Conservation (phyloP, 768 basidiomycete species). For the Roridomyces roridus region DNA sequence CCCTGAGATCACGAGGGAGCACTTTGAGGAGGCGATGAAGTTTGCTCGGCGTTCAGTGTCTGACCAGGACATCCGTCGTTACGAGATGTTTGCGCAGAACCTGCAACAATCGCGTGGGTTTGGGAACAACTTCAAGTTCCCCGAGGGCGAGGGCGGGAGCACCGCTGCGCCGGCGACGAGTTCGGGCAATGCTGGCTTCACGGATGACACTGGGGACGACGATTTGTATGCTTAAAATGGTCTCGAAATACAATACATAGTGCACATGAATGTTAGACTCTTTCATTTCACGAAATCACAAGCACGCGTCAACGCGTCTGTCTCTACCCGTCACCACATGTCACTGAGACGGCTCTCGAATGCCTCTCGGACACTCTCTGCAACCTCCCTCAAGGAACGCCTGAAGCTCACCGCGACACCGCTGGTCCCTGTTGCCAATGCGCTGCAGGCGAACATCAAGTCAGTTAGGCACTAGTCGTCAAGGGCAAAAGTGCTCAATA, state of each 20-base stretch:
- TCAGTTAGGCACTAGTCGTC: too few relatives aligned
- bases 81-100: slow-evolving; percentile 98
- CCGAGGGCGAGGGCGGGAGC: slow-evolving; percentile 61
- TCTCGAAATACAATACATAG: neutral
- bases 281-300: neutral
- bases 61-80: slow-evolving; percentile 94
- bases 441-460: slow-evolving; percentile 78
- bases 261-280: slow-evolving; percentile 17
- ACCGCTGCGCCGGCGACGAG: slow-evolving; percentile 42
- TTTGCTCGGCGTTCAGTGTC: slow-evolving; percentile 97
- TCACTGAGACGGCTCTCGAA: slow-evolving; percentile 36
- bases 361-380: slow-evolving; percentile 60
- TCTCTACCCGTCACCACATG: slow-evolving; percentile 24
- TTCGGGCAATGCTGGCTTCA: slow-evolving; percentile 75
- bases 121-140: slow-evolving; percentile 98
- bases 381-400: slow-evolving; percentile 64
- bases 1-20: slow-evolving; percentile 87
- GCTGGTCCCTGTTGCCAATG: slow-evolving; percentile 61
- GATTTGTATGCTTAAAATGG: slow-evolving; percentile 82
- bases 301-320: slow-evolving; percentile 24
- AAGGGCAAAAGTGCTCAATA: too few relatives aligned
- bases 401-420: slow-evolving; percentile 65
- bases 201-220: slow-evolving; percentile 87
- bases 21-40: slow-evolving; percentile 99
- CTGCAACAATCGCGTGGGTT: slow-evolving; percentile 91